Base-by-base conservation (phyloP, 169 alveolate species). In the Eimeria tenella region DNA sequence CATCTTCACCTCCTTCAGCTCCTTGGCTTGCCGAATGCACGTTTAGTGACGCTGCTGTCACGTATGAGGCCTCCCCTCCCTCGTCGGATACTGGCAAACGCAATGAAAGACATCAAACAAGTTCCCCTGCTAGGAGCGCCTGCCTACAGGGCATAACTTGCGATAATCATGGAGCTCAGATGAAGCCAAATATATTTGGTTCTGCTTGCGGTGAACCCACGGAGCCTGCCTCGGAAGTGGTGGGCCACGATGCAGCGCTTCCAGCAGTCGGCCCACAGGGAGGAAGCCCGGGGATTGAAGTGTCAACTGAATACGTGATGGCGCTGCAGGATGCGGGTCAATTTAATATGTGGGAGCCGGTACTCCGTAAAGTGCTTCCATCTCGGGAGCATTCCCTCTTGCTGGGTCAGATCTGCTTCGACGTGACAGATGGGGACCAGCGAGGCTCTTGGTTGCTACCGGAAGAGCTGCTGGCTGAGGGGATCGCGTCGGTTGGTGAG, bases 371-470 rank as follows among this genome's bases (percentile, higher is more conserved):
- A 17, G 65, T 62, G n/a, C 10, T 5, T 50, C 9, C 21, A 17
- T 8, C 52, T 50, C 65, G 42, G 63, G 86, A 15, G 63, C 63
- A 11, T 8, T 75, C 86, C n/a, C 49, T 75, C 8, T 75, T 75
- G 86, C 21, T 75, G 63, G 86, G 86, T 7, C 86, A 75, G 63
- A 75, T 75, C n/a, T 42, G 86, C 49, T 75, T 75, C 63, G 86
- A 75, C 63, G 86, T 75, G 63, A 75, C 63, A 19, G 62, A 58
- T 19, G 86, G 52, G 10, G 86, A 75, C 86, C 86, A 75, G 86
- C 86, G 86, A 5, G 86, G 86, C 7, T 75, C 86, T 50, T 75
- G 86, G 86, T 25, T 75, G 49, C 49, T 75, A 62, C 86, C 86
- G 86, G 86, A 75, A 50, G 86, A 75, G 63, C 63, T 75, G 63